These are phyloP conservation scores for Sporothrix brasiliensis DNA, from an alignment of 2,329 filamentous ascomycete species.

Conservation along the genomic window DNA sequence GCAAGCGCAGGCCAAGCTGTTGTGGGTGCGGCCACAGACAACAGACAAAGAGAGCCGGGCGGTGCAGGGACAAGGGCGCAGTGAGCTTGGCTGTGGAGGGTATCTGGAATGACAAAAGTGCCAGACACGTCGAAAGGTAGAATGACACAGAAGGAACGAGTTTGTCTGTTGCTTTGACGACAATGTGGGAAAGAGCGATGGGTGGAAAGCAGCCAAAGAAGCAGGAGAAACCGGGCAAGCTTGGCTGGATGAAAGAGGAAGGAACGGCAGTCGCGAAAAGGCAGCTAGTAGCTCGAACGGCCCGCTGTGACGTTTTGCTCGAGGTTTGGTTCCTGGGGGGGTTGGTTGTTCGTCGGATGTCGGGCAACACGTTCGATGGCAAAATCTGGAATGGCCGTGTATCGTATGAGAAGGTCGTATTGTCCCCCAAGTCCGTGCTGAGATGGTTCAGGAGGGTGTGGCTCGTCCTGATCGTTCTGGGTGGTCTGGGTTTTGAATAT, in stretches of 20 bases:
- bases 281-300: conserved; percentile 8
- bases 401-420: conserved; percentile 20
- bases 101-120: conserved; percentile 3
- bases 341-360: conserved; percentile 20
- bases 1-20: conserved; percentile 21
- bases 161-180: neutral
- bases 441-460: neutral
- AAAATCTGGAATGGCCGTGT: conserved; percentile 22
- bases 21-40: conserved; percentile 16
- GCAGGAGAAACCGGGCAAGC: neutral
- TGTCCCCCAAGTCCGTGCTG: conserved; percentile 1
- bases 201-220: neutral
- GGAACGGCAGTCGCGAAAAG: conserved; percentile 8
- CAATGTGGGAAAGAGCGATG: neutral
- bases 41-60: conserved; percentile 11
- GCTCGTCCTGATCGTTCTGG: neutral
- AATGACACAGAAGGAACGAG: too few relatives aligned
- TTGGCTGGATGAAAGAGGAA: conserved; percentile 5
- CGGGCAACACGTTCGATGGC: conserved; percentile 16
- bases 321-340: neutral
- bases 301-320: conserved; percentile 20
- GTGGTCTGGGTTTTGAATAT: neutral
- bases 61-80: conserved; percentile 16
- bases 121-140: neutral
- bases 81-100: conserved; percentile 18